A percentile compares a stretch with the other conserved stretches of the same genome.
phyloP scores from a whole-genome alignment of 83 land plant species.

The Thuja plicata region DNA sequence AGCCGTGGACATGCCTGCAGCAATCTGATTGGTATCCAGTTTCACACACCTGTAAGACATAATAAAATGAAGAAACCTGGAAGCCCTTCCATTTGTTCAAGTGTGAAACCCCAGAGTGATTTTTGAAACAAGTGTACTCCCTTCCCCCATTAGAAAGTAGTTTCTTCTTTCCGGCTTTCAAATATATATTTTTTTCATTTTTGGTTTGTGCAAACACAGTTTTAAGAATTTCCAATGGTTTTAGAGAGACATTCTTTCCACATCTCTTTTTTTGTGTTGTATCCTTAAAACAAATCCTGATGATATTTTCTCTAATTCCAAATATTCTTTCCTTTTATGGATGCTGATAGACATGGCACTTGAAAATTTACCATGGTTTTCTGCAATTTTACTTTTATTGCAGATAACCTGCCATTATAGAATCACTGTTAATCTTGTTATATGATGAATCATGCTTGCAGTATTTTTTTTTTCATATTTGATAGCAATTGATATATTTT shows the following conservation, averaged over 20 bases:
- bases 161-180: background rate
- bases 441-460: background rate
- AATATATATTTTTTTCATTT: background rate
- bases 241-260: background rate
- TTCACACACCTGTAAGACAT: background rate
- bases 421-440: background rate
- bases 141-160: background rate
- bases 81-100: background rate
- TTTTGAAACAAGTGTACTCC: background rate
- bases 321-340: too few species aligned
- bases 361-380: background rate
- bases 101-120: background rate
- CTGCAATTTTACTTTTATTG: background rate
- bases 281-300: background rate
- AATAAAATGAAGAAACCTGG: background rate
- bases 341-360: background rate
- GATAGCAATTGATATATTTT: conserved; percentile 12
- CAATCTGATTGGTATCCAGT: background rate
- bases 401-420: background rate
- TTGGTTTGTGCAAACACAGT: background rate
- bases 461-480: background rate
- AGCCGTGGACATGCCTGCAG: background rate
- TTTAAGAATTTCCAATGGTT: background rate
- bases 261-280: background rate
- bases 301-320: background rate